A percentile compares a stretch with the other conserved stretches of the same genome.
Conservation (phyloP, 768 basidiomycete genomes). For the Boletus sp. region DNA sequence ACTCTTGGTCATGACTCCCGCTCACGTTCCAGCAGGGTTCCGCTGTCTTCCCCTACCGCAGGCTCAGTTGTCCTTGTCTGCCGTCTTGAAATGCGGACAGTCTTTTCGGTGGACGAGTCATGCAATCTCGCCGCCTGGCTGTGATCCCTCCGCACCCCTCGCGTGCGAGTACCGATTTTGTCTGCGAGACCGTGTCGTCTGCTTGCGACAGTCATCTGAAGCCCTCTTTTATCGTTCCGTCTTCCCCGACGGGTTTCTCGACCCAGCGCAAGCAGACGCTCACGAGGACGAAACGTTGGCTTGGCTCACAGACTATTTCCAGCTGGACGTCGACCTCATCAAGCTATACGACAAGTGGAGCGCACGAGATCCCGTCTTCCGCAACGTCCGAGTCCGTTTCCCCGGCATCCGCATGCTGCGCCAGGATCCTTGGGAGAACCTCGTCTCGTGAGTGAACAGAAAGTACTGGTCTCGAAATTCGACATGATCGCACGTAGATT, state of each 20-base stretch:
- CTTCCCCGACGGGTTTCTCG: slow-evolving; percentile 48
- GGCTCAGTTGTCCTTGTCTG: slow-evolving; percentile 72
- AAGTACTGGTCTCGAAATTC: slow-evolving; percentile 1
- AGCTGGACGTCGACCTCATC: slow-evolving; percentile 72
- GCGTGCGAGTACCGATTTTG: slow-evolving; percentile 78
- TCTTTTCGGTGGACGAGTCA: slow-evolving; percentile 78
- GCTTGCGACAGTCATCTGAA: slow-evolving; percentile 68
- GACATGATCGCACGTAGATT: slow-evolving; percentile 53
- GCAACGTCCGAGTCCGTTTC: slow-evolving; percentile 58
- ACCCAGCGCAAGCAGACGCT: slow-evolving; percentile 29
- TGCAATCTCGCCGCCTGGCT: slow-evolving; percentile 20
- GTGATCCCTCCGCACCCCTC: slow-evolving; percentile 15
- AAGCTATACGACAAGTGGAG: slow-evolving; percentile 78
- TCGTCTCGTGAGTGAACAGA: slow-evolving; percentile 72
- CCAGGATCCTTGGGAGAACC: slow-evolving; percentile 96
- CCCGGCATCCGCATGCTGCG: slow-evolving; percentile 82
- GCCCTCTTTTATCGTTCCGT: slow-evolving; percentile 69
- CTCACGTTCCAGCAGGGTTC: slow-evolving; percentile 41
- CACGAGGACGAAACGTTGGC: slow-evolving; percentile 63
- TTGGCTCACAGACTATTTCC: slow-evolving; percentile 88
- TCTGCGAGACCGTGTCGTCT: slow-evolving; percentile 79
- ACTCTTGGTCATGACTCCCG: slow-evolving; percentile 7
- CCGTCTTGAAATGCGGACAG: slow-evolving; percentile 81
- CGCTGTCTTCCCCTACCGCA: slow-evolving; percentile 57
- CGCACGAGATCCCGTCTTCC: slow-evolving; percentile 70